Evolutionary conservation across 1,284 basidiomycete genomes (phyloP), one percentile per base, ranked within the genome.

Genomic region (Puccinia hordei): DNA sequence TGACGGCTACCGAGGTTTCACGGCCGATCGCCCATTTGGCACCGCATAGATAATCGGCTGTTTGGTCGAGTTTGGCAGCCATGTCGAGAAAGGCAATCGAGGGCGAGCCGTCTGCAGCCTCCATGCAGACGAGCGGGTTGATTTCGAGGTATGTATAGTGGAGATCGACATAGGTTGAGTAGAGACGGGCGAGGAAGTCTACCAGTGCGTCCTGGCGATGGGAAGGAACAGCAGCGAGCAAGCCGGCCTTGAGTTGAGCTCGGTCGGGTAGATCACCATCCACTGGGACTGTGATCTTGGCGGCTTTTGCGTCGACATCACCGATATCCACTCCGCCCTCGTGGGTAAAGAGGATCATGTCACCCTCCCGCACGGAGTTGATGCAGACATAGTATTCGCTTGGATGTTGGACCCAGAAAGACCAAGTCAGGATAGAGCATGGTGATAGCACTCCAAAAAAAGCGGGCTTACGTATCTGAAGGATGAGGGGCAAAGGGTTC

Each of bases 111-210:
- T 90, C 88, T 82, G 90, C 91, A 82, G 89, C 91, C 86, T 97
- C 95, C 84, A 98, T 91, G 85, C 93, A 93, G 85, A 99, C 92
- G 81, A 99, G 91, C 65, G 97, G 97, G 90, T 99, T 99, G 88
- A 99, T 99, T 88, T 99, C 96, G 85, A 99, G 93, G 89, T 99
- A 99, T 59, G 96, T 94, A 86, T 98, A 96, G 88, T 96, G 94
- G 81, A 96, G 91, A 86, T 98, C 94, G 84, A 96, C 95, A 87
- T 98, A 98, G 85, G 98, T 94, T 83, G 91, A 92, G 90, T 98
- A 99, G 66, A 99, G 91, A 82, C 96, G 91, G 86, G 93, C 90
- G 85, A 99, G 89, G 88, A 98, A 99, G 88, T 99, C 94, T 84
- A 92, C 89, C 81, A 97, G 91, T 63, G 92, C 90, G 83, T 94